Conservation (phyloP, 164 flowering plant species). For the Vitis riparia region DNA sequence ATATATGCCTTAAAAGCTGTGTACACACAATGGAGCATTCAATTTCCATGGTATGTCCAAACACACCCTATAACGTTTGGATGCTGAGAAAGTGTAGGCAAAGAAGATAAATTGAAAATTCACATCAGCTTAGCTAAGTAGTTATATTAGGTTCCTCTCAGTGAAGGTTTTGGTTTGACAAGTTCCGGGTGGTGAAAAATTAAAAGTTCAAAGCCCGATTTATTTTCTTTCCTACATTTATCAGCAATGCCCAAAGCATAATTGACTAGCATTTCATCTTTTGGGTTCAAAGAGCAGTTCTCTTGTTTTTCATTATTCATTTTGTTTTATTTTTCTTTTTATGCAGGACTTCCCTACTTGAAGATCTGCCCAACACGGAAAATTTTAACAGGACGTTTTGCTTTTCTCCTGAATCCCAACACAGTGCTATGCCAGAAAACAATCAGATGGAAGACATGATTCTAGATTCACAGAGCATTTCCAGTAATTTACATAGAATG, state of each 20-base stretch:
- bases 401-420: conserved; percentile 15
- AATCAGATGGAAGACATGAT: conserved; percentile 15
- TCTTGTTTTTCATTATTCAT: background rate
- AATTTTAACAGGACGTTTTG: conserved; percentile 9
- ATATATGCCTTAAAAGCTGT: background rate
- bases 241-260: too few species aligned
- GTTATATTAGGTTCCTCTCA: too few species aligned
- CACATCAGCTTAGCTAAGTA: too few species aligned
- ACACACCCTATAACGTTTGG: background rate
- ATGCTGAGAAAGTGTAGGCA: too few species aligned
- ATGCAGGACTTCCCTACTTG: conserved; percentile 49
- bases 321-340: conserved; percentile 3
- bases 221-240: too few species aligned
- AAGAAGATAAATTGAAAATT: too few species aligned
- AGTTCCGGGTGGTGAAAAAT: too few species aligned
- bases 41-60: background rate
- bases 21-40: background rate
- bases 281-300: background rate
- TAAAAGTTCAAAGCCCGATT: too few species aligned
- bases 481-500: conserved; percentile 7
- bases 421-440: conserved; percentile 8
- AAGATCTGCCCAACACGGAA: conserved; percentile 22
- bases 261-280: background rate
- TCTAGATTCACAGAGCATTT: conserved; percentile 15
- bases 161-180: too few species aligned